A percentile compares a stretch with the other conserved stretches of the same genome.
Conservation (phyloP, 371 early-diverging fungal species). For the Mucor piriformis region DNA sequence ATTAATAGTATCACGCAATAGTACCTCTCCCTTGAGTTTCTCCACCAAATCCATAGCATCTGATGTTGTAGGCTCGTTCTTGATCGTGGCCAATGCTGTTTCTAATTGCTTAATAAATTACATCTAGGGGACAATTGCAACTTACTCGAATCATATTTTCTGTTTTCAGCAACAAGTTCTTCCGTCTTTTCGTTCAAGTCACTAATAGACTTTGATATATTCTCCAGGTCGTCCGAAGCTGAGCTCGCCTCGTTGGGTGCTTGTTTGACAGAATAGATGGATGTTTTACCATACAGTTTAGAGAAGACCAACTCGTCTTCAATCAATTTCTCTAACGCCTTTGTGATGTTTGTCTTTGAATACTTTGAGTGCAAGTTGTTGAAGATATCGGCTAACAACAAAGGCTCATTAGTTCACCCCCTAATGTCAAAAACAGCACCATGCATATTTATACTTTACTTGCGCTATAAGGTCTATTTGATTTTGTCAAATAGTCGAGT, state of each 20-base stretch:
- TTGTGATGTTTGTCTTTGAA: slow-evolving; percentile 17
- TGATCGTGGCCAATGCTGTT: slow-evolving; percentile 7
- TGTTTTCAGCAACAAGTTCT: slow-evolving; percentile 7
- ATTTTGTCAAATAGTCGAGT: slow-evolving; percentile 23
- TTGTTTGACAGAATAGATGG: slow-evolving; percentile 25
- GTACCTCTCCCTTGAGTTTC: slow-evolving; percentile 13
- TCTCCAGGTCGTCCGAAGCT: neutral
- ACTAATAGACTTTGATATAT: neutral
- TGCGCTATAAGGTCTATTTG: slow-evolving; percentile 30
- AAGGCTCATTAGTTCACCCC: no score
- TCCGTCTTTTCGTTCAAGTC: slow-evolving; percentile 1
- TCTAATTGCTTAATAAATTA: no score
- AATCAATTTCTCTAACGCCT: slow-evolving; percentile 17
- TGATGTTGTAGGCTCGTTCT: slow-evolving; percentile 13
- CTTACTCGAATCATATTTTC: slow-evolving; percentile 15
- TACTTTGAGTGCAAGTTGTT: slow-evolving; percentile 28
- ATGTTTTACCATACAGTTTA: slow-evolving; percentile 23
- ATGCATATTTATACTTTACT: slow-evolving; percentile 18
- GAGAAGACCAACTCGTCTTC: slow-evolving; percentile 14
- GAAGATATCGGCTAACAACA: slow-evolving; percentile 28
- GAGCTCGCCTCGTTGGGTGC: neutral
- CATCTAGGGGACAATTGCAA: neutral
- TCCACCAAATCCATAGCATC: slow-evolving; percentile 12
- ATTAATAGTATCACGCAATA: no score
- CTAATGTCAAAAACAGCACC: no score